Evolutionary conservation across 352 stramenopile genomes (phyloP).

Genomic region (Vaucheria bursata): DNA sequence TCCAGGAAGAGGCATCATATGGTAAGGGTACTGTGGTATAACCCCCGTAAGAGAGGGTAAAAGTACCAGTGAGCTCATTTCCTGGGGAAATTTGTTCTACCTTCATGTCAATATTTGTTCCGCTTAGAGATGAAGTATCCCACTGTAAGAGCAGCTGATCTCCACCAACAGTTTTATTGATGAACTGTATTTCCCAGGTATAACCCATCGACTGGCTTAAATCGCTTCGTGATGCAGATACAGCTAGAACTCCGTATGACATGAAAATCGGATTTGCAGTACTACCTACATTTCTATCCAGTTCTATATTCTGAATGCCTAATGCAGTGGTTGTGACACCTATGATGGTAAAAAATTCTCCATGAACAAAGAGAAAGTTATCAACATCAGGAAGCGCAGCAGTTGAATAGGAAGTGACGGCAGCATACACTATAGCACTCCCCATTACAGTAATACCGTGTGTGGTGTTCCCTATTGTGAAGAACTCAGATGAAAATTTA

Average conservation of each 20-base stretch:
- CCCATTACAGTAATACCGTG: not conserved
- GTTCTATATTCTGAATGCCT: slow-evolving; percentile 10
- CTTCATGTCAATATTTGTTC: slow-evolving; percentile 46
- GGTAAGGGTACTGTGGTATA: slow-evolving; percentile 79
- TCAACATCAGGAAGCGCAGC: not conserved
- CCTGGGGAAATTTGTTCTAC: slow-evolving; percentile 53
- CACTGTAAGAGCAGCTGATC: slow-evolving; percentile 60
- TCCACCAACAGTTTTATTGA: slow-evolving; percentile 64
- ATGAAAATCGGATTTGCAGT: not conserved
- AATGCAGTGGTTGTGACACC: slow-evolving; percentile 3
- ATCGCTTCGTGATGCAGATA: slow-evolving; percentile 50
- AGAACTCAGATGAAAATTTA: slow-evolving; percentile 35
- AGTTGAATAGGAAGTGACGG: not conserved
- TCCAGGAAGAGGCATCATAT: slow-evolving; percentile 64
- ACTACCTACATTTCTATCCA: not conserved
- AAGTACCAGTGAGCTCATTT: slow-evolving; percentile 77
- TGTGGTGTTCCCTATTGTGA: slow-evolving; percentile 7
- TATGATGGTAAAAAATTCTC: slow-evolving; percentile 29
- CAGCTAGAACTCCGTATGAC: not conserved
- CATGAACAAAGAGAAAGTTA: slow-evolving; percentile 6
- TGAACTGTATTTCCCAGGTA: slow-evolving; percentile 63
- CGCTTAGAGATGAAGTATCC: slow-evolving; percentile 35
- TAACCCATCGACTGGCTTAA: slow-evolving; percentile 60
- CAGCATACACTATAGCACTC: not conserved
- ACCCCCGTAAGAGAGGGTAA: slow-evolving; percentile 58